Conservation (phyloP, 352 stramenopile species). For the Globisporangium carolinianum region DNA sequence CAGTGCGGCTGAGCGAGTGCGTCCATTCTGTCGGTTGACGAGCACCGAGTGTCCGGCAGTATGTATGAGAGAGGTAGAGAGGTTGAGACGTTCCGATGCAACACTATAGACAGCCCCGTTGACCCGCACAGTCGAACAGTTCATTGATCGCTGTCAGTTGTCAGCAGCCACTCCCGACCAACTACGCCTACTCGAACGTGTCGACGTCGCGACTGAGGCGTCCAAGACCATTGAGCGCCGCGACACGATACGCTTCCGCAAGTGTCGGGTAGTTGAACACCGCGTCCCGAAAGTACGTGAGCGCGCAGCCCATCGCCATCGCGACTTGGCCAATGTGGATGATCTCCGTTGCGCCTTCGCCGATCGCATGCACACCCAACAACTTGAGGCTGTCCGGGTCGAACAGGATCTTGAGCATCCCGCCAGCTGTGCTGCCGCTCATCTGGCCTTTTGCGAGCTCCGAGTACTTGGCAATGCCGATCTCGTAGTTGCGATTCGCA, state of each 20-base stretch:
- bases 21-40: too few relatives aligned
- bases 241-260: slow-evolving; percentile 87
- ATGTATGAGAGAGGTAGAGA: too few relatives aligned
- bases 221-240: slow-evolving; percentile 79
- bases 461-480: slow-evolving; percentile 82
- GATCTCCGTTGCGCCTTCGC: slow-evolving; percentile 87
- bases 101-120: too few relatives aligned
- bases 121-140: too few relatives aligned
- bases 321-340: slow-evolving; percentile 90
- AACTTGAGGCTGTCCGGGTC: slow-evolving; percentile 73
- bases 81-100: too few relatives aligned
- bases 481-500: slow-evolving; percentile 78
- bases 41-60: too few relatives aligned
- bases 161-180: background rate
- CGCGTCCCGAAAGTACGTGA: slow-evolving; percentile 87
- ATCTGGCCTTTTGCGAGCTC: slow-evolving; percentile 89
- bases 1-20: slow-evolving; percentile 8
- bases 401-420: slow-evolving; percentile 88
- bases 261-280: slow-evolving; percentile 92
- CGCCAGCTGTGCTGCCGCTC: slow-evolving; percentile 66
- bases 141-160: too few relatives aligned
- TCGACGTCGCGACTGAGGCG: slow-evolving; percentile 75
- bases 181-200: slow-evolving; percentile 39
- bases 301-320: slow-evolving; percentile 70
- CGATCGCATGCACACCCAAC: slow-evolving; percentile 84